Evolutionary conservation across 306 rosid genomes (phyloP).

Genomic region (Medicago ruthenica): DNA sequence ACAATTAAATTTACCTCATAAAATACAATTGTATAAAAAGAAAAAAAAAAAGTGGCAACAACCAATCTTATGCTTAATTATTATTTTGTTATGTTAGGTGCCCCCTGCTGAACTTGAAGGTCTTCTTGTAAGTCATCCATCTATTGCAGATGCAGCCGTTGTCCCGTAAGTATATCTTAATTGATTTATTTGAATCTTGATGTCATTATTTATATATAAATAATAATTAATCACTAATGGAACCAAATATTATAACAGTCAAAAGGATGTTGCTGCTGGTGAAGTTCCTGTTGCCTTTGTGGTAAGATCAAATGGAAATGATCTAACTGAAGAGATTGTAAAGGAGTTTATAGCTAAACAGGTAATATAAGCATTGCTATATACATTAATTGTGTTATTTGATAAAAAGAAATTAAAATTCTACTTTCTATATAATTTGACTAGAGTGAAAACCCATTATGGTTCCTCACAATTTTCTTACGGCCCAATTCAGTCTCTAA

Average conservation of each 20-base stretch:
- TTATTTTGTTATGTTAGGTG: slow-evolving; percentile 53
- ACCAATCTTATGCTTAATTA: neutral
- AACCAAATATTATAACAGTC: slow-evolving; percentile 51
- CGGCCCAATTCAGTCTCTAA: no score
- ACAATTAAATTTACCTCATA: neutral
- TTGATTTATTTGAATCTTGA: neutral
- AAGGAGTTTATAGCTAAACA: slow-evolving; percentile 79
- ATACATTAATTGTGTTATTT: neutral
- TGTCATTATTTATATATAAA: neutral
- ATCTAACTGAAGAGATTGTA: slow-evolving; percentile 69
- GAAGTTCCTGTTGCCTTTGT: slow-evolving; percentile 94
- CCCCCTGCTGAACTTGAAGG: slow-evolving; percentile 95
- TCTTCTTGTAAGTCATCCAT: slow-evolving; percentile 77
- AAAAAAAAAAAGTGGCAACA: no score
- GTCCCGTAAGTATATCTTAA: slow-evolving; percentile 73
- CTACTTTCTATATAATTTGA: neutral
- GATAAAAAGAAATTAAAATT: neutral
- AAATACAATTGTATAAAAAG: no score
- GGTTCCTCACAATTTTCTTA: no score
- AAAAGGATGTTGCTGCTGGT: slow-evolving; percentile 82
- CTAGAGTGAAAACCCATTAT: neutral
- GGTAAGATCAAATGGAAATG: slow-evolving; percentile 63
- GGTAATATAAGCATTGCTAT: slow-evolving; percentile 47
- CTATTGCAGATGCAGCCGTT: slow-evolving; percentile 89
- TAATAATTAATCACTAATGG: neutral